Evolutionary conservation across 2,329 filamentous ascomycete genomes (phyloP), one percentile per base, ranked within the genome.

Genomic region (Tympanopsis confertula): DNA sequence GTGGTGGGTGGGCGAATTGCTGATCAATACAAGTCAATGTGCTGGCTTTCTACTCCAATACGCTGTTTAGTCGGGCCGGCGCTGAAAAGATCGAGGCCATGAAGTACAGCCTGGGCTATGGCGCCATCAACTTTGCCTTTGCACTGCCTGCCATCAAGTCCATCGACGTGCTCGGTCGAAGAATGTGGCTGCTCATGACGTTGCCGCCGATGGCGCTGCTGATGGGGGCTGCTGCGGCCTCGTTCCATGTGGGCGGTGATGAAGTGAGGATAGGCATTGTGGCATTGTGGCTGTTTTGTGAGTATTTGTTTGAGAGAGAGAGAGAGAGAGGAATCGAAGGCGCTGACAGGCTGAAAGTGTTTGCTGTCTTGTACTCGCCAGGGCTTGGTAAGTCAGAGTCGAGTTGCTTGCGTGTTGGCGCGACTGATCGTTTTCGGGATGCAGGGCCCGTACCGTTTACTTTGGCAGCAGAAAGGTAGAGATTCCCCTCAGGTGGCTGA

Each of bases 381-480:
- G 52, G 50, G 5, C 41, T 55, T 35, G 52, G 52, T 53, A 39
- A 19, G 43, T 38, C 5, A 10, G 1, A 14, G 19, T 3, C n/a
- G n/a, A 12, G n/a, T 28, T 28, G 24, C 12, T n/a, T 12, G 24
- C 24, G 24, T 12, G 12, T 28, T 28, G 24, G 12, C 24, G 24
- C 36, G 5, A n/a, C n/a, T 12, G 24, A 12, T 28, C n/a, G n/a
- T n/a, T 35, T 17, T 10, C 13, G 12, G 5, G 50, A 49, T 7
- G 35, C 56, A 42, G 66, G 65, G 0, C 66, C 66, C 0, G 68
- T 69, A 10, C 63, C 66, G 0, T 69, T 68, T 35, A 69, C 64
- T 2, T 53, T 69, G 14, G 66, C 66, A 12, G 65, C 65, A 3
- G 68, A 70, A 44, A 42, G 50, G 32, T 7, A 10, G 19, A 20